Percentiles rank a stretch among this genome's conserved stretches.
phyloP scores from a whole-genome alignment of 257 asterid genomes.

The Rhazya stricta region DNA sequence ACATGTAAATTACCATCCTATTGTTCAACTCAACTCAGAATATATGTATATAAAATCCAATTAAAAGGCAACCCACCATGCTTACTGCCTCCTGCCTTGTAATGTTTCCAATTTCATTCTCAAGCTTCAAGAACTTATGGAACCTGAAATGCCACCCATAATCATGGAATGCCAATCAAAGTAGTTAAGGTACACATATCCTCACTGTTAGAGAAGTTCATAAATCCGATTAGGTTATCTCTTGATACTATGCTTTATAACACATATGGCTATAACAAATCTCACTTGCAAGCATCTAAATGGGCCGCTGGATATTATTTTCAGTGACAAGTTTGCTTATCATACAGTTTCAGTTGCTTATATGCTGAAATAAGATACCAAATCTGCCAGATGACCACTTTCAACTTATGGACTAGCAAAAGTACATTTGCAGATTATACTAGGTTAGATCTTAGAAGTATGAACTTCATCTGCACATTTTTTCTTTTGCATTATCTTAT shows the following conservation, averaged over 20 bases:
- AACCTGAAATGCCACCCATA: conserved; percentile 55
- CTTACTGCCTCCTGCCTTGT: conserved; percentile 98
- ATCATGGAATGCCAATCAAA: conserved; percentile 4
- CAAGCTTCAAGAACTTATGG: conserved; percentile 86
- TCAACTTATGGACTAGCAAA: background rate
- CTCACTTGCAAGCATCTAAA: background rate
- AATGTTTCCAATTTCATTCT: conserved; percentile 94
- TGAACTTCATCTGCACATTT: background rate
- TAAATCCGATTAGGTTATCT: background rate
- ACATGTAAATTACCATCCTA: background rate
- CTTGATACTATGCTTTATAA: background rate
- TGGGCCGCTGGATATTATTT: background rate
- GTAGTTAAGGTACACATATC: background rate
- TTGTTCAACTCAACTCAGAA: background rate
- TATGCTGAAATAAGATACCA: background rate
- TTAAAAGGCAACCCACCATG: conserved; percentile 60
- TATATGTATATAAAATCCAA: conserved; percentile 7
- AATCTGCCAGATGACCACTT: background rate
- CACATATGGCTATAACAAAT: background rate
- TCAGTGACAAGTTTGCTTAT: background rate
- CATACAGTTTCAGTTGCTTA: background rate
- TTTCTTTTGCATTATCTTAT: background rate
- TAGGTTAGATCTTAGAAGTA: background rate
- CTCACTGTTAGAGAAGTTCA: background rate
- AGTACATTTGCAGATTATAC: background rate